Conservation (phyloP, 345 rosid species). For the Raphanus sativus region DNA sequence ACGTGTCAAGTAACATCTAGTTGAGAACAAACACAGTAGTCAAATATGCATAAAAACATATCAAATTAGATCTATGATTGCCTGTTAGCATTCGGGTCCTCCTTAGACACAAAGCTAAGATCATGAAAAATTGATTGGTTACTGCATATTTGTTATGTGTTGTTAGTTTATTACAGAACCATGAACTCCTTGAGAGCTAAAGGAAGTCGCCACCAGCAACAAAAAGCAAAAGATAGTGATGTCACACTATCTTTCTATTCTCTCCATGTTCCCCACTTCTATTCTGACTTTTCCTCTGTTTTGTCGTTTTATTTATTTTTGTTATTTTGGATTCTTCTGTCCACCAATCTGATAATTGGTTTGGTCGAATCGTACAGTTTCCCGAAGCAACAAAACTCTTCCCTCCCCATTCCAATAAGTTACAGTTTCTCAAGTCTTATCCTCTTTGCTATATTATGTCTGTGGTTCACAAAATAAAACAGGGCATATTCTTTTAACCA, state of each 20-base stretch:
- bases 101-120: conserved; percentile 17
- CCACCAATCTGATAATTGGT: conserved; percentile 31
- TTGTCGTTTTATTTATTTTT: conserved; percentile 8
- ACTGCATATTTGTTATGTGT: conserved; percentile 23
- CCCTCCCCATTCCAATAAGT: conserved; percentile 9
- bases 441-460: conserved; percentile 14
- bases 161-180: conserved; percentile 20
- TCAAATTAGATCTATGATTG: conserved; percentile 9
- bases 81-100: not conserved
- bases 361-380: conserved; percentile 22
- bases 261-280: conserved; percentile 42
- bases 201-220: conserved; percentile 20
- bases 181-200: conserved; percentile 20
- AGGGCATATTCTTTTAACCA: conserved; percentile 25
- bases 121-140: not conserved
- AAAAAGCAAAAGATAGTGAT: conserved; percentile 1
- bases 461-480: conserved; percentile 22
- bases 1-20: conserved; percentile 29
- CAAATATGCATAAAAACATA: conserved; percentile 7
- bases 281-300: conserved; percentile 22
- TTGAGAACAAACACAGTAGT: conserved; percentile 31
- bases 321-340: conserved; percentile 8
- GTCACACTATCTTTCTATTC: conserved; percentile 28
- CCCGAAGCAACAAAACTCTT: conserved; percentile 32
- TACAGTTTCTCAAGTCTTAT: conserved; percentile 19